These are phyloP conservation scores for Aureobasidium leucospermi DNA, from an alignment of 2,329 filamentous ascomycete species.

Conservation along the genomic window DNA sequence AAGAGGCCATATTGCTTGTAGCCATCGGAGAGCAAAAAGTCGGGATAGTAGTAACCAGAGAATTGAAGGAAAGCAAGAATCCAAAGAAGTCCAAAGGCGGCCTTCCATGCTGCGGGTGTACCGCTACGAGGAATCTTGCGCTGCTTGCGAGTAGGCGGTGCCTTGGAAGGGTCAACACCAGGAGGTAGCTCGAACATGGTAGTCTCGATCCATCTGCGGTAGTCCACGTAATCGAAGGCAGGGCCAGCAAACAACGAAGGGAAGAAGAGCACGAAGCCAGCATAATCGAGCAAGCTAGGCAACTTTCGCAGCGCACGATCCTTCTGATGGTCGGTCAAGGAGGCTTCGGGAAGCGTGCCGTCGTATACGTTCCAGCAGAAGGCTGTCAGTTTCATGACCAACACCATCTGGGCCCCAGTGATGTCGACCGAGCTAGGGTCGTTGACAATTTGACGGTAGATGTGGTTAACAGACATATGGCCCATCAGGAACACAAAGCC, in stretches of 20 bases:
- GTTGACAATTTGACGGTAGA: conserved; percentile 66
- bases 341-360: conserved; percentile 67
- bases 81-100: conserved; percentile 66
- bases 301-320: conserved; percentile 69
- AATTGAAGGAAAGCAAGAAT: conserved; percentile 71
- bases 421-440: conserved; percentile 69
- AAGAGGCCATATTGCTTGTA: conserved; percentile 63
- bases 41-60: conserved; percentile 57
- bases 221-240: conserved; percentile 91
- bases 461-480: conserved; percentile 87
- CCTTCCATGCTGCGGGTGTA: conserved; percentile 74
- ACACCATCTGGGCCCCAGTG: conserved; percentile 92
- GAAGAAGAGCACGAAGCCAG: conserved; percentile 92
- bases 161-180: conserved; percentile 75
- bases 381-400: conserved; percentile 93
- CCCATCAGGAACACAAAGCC: conserved; percentile 91
- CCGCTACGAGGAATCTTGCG: conserved; percentile 87
- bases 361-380: conserved; percentile 99
- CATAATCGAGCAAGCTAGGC: conserved; percentile 70
- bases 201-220: conserved; percentile 84
- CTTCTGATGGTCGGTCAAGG: conserved; percentile 81
- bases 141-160: conserved; percentile 78
- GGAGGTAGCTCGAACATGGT: conserved; percentile 86
- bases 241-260: conserved; percentile 83
- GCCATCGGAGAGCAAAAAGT: conserved; percentile 55